Conservation (phyloP, 371 early-diverging fungal genomes). For the Syncephalastrum racemosum region DNA sequence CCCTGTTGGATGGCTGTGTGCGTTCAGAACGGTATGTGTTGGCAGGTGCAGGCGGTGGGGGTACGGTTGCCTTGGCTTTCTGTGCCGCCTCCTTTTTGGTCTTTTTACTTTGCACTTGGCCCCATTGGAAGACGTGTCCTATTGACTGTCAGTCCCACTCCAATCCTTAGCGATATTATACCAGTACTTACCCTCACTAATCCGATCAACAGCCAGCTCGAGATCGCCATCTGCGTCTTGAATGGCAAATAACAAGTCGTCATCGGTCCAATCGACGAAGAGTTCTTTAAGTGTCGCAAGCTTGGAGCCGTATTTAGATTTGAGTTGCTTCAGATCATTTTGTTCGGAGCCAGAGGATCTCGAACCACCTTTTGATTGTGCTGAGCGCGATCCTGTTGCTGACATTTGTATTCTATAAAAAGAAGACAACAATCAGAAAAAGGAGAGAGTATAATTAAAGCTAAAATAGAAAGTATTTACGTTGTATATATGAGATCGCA, state of each 20-base stretch:
- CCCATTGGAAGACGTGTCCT: slow-evolving; percentile 91
- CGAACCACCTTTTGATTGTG: slow-evolving; percentile 11
- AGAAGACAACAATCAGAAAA: too few relatives aligned
- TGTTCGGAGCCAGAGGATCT: slow-evolving; percentile 37
- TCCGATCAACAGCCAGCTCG: slow-evolving; percentile 76
- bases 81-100: slow-evolving; percentile 46
- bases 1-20: slow-evolving; percentile 11
- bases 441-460: too few relatives aligned
- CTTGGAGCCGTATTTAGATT: slow-evolving; percentile 62
- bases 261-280: slow-evolving; percentile 89
- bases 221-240: slow-evolving; percentile 88
- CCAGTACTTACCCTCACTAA: slow-evolving; percentile 75
- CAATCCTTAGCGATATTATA: background rate
- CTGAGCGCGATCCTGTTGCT: slow-evolving; percentile 16
- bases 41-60: slow-evolving; percentile 11
- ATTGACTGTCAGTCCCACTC: slow-evolving; percentile 1
- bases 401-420: slow-evolving; percentile 8
- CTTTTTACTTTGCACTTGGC: slow-evolving; percentile 88
- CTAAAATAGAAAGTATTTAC: too few relatives aligned
- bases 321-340: slow-evolving; percentile 66
- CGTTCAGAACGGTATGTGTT: slow-evolving; percentile 16
- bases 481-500: too few relatives aligned
- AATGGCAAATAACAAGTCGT: slow-evolving; percentile 82
- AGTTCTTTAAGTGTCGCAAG: slow-evolving; percentile 77
- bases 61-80: slow-evolving; percentile 41